A percentile compares a stretch with the other conserved stretches of the same genome.
Conservation (phyloP, 1,284 basidiomycete genomes). For the Ceratobasidium sp. region DNA sequence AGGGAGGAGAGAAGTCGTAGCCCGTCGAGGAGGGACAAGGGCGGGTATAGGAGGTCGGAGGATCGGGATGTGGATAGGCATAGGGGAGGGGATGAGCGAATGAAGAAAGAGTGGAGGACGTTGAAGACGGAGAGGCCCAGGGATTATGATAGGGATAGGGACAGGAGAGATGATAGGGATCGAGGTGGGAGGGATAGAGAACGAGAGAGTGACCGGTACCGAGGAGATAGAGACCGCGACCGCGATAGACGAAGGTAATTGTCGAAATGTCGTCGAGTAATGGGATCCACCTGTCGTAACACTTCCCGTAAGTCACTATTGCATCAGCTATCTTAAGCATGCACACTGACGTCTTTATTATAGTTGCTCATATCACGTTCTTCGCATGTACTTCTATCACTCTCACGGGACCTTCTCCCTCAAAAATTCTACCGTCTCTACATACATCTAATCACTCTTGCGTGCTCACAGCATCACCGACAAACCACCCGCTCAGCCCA, state of each 20-base stretch:
- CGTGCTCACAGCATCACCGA: constrained; percentile 11
- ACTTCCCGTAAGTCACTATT: constrained; percentile 15
- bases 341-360: not conserved
- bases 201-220: constrained; percentile 49
- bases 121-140: constrained; percentile 41
- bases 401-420: not conserved
- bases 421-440: constrained; percentile 8
- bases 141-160: constrained; percentile 43
- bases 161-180: constrained; percentile 45
- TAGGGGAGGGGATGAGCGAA: constrained; percentile 48
- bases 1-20: constrained; percentile 49
- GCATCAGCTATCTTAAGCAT: not conserved
- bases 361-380: constrained; percentile 4
- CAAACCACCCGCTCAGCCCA: constrained; percentile 19
- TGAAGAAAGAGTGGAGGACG: constrained; percentile 43
- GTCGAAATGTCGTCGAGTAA: not conserved
- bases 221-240: constrained; percentile 51
- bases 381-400: constrained; percentile 22
- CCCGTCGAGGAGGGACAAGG: constrained; percentile 22
- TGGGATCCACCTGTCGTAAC: not conserved
- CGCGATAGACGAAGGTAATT: constrained; percentile 50
- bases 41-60: constrained; percentile 35
- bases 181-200: constrained; percentile 46
- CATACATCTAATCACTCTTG: constrained; percentile 8
- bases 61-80: constrained; percentile 46